Evolutionary conservation across 495 filamentous ascomycete species (phyloP).

Genomic region (Penicillium parvum): DNA sequence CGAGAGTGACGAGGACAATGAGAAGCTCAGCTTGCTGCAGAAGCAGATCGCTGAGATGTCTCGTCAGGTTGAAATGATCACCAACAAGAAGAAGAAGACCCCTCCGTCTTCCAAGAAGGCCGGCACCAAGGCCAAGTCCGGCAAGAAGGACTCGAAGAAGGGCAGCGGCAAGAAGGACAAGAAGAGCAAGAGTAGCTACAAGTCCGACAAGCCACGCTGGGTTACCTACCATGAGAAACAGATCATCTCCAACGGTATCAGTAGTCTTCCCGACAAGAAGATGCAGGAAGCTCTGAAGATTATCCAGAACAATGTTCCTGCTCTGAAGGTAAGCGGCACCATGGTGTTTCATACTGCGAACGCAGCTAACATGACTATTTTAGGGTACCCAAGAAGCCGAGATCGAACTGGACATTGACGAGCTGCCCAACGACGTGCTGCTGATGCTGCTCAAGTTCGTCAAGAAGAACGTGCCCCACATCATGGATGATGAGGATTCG

Average conservation of each 20-base stretch:
- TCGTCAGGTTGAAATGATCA: conserved; percentile 49
- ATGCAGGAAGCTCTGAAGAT: conserved; percentile 79
- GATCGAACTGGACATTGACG: conserved; percentile 87
- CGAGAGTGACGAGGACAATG: conserved; percentile 61
- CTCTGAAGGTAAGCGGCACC: conserved; percentile 54
- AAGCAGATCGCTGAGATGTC: conserved; percentile 61
- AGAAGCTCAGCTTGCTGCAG: conserved; percentile 63
- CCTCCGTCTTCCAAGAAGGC: conserved; percentile 55
- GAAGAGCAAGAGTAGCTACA: conserved; percentile 46
- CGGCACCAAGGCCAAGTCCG: conserved; percentile 44
- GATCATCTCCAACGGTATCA: conserved; percentile 76
- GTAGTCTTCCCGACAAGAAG: conserved; percentile 64
- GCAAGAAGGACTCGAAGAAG: conserved; percentile 54
- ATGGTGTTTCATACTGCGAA: conserved; percentile 1
- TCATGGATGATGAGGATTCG: conserved; percentile 46
- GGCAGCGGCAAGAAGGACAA: conserved; percentile 56
- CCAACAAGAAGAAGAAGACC: conserved; percentile 59
- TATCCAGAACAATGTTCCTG: conserved; percentile 81
- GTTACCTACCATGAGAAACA: conserved; percentile 78
- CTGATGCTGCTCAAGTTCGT: conserved; percentile 72
- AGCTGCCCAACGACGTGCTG: conserved; percentile 69
- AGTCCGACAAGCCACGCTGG: conserved; percentile 47
- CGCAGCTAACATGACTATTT: conserved; percentile 13
- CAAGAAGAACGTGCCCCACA: conserved; percentile 58
- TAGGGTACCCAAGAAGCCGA: conserved; percentile 74